Evolutionary conservation across 2,329 filamentous ascomycete species (phyloP).

Genomic region (Talaromyces sp.): DNA sequence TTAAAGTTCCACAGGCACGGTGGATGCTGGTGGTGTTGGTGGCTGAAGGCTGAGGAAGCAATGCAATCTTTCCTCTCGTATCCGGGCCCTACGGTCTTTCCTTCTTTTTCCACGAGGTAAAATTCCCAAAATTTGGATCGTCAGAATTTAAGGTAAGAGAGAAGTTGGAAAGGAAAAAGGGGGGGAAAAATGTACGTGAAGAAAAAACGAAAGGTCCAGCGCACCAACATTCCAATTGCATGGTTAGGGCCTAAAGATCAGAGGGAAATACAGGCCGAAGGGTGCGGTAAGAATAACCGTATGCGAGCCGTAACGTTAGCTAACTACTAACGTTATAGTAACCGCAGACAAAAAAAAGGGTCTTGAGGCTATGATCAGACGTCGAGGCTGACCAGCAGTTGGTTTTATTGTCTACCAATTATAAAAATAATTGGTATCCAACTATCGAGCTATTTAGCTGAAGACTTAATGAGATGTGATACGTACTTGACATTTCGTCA

Average conservation of each 20-base stretch:
- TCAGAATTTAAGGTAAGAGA: background rate
- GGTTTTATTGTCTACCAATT: background rate
- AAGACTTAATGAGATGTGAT: background rate
- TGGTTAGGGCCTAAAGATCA: background rate
- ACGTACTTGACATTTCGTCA: background rate
- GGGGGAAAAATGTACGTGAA: background rate
- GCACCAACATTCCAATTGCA: background rate
- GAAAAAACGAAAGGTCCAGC: background rate
- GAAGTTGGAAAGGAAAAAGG: background rate
- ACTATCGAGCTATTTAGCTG: background rate
- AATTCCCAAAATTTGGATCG: background rate
- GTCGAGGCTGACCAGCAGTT: background rate
- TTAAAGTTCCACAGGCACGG: background rate
- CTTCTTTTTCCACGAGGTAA: background rate
- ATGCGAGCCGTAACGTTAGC: background rate
- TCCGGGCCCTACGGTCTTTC: background rate
- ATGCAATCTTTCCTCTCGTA: background rate
- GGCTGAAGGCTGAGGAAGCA: background rate
- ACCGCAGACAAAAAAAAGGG: background rate
- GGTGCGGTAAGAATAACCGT: conserved; percentile 10
- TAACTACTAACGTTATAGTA: too few species aligned
- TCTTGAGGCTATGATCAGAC: background rate
- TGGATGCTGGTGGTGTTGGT: background rate
- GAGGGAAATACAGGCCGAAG: conserved; percentile 6
- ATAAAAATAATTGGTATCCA: background rate